Evolutionary conservation across 2,329 filamentous ascomycete genomes (phyloP).

Genomic region (Madurella mycetomatis): DNA sequence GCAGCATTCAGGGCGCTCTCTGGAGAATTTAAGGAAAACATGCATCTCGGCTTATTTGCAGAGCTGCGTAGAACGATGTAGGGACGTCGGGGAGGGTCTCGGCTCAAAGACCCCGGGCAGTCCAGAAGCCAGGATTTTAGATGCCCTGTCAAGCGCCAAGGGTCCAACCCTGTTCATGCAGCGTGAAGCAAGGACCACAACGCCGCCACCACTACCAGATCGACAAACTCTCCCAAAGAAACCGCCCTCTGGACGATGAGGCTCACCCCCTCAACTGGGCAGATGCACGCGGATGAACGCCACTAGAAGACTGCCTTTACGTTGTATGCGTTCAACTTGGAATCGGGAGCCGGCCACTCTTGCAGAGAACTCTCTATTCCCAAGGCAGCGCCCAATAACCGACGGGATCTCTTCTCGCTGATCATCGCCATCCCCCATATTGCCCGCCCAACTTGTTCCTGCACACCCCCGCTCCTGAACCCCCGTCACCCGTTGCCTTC

Average conservation of each 20-base stretch:
- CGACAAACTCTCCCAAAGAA: too few species aligned
- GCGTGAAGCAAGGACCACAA: conserved; percentile 2
- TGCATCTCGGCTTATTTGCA: too few species aligned
- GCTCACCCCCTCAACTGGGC: too few species aligned
- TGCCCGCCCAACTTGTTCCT: conserved; percentile 8
- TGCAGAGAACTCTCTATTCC: too few species aligned
- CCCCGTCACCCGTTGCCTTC: background rate
- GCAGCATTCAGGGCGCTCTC: too few species aligned
- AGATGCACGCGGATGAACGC: background rate
- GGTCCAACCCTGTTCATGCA: conserved; percentile 11
- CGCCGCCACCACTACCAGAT: conserved; percentile 5
- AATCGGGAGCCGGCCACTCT: too few species aligned
- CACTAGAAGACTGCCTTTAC: too few species aligned
- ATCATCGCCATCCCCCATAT: conserved; percentile 1
- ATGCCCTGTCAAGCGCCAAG: conserved; percentile 8
- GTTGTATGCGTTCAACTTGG: too few species aligned
- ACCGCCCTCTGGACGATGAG: too few species aligned
- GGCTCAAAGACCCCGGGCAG: background rate
- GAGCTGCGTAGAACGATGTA: too few species aligned
- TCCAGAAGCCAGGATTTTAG: conserved; percentile 2
- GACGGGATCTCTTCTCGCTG: conserved; percentile 1
- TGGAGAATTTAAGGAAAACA: too few species aligned
- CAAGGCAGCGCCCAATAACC: too few species aligned
- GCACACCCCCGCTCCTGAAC: conserved; percentile 1
- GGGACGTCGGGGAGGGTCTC: background rate